Evolutionary conservation across 2,329 filamentous ascomycete species (phyloP).

Genomic region (Elsinoe ampelina): DNA sequence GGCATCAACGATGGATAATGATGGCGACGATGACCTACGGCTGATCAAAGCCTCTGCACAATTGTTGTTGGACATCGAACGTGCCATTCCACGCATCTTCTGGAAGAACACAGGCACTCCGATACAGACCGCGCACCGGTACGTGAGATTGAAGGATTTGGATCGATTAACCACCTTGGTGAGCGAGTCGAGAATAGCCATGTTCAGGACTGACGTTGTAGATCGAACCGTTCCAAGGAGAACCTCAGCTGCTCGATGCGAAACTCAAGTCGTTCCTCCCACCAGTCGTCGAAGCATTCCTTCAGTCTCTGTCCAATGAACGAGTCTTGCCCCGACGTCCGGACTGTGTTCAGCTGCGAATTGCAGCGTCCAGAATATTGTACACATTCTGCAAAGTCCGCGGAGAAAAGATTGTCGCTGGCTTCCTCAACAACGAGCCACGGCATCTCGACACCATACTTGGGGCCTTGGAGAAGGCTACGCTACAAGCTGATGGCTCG

Average conservation of each 20-base stretch:
- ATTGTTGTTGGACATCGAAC: slow-evolving; percentile 26
- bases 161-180: slow-evolving; percentile 31
- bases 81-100: slow-evolving; percentile 36
- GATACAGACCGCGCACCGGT: slow-evolving; percentile 25
- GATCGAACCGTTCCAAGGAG: slow-evolving; percentile 88
- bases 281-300: slow-evolving; percentile 63
- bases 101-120: slow-evolving; percentile 26
- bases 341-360: slow-evolving; percentile 38
- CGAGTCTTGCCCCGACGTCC: background rate
- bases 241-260: slow-evolving; percentile 84
- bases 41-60: slow-evolving; percentile 34
- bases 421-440: slow-evolving; percentile 85
- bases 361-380: slow-evolving; percentile 67
- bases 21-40: slow-evolving; percentile 39
- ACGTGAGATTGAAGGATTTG: slow-evolving; percentile 33
- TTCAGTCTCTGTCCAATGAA: slow-evolving; percentile 50
- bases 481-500: slow-evolving; percentile 18
- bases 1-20: slow-evolving; percentile 25
- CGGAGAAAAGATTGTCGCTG: slow-evolving; percentile 82
- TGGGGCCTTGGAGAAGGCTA: slow-evolving; percentile 54
- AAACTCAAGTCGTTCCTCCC: slow-evolving; percentile 69
- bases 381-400: slow-evolving; percentile 93
- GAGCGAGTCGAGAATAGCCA: slow-evolving; percentile 14
- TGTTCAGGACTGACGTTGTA: slow-evolving; percentile 16
- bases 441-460: slow-evolving; percentile 74